Percentiles rank a stretch among this genome's conserved stretches.
Conservation (phyloP, 371 early-diverging fungal species). For the Capillidium heterosporum region DNA sequence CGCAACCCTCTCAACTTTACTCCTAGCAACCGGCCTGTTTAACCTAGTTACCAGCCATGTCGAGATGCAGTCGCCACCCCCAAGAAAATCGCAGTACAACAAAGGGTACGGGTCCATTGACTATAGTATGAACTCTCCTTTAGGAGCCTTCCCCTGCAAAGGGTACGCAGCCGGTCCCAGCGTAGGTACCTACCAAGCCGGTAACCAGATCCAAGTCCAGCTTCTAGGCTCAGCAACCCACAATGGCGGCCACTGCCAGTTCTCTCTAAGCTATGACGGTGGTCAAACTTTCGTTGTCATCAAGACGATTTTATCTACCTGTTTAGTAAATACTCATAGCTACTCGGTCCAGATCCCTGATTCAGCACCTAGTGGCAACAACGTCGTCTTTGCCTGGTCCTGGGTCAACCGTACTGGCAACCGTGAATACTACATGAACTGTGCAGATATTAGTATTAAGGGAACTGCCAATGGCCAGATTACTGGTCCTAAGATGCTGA, state of each 20-base stretch:
- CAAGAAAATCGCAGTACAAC: not conserved
- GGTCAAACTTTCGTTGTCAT: not conserved
- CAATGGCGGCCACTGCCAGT: conserved; percentile 33
- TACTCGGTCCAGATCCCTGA: not conserved
- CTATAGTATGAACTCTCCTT: not conserved
- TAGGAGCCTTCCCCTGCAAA: conserved; percentile 1
- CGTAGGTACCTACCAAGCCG: not conserved
- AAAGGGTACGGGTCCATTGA: not conserved
- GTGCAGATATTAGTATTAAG: conserved; percentile 30
- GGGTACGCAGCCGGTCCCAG: not conserved
- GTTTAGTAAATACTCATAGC: not conserved
- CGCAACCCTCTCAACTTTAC: too few relatives aligned
- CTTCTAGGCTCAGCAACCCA: conserved; percentile 6
- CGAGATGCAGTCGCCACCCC: not conserved
- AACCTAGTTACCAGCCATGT: not conserved
- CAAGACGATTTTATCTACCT: not conserved
- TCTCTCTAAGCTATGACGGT: conserved; percentile 17
- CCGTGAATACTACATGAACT: conserved; percentile 46
- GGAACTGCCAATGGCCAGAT: conserved; percentile 12
- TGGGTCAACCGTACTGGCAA: conserved; percentile 32
- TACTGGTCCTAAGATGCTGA: conserved; percentile 23
- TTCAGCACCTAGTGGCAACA: not conserved
- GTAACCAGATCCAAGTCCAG: not conserved
- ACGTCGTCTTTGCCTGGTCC: not conserved
- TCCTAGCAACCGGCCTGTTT: too few relatives aligned